Conservation (phyloP, 1,284 basidiomycete species). For the Cutaneotrichosporon arboriforme region DNA sequence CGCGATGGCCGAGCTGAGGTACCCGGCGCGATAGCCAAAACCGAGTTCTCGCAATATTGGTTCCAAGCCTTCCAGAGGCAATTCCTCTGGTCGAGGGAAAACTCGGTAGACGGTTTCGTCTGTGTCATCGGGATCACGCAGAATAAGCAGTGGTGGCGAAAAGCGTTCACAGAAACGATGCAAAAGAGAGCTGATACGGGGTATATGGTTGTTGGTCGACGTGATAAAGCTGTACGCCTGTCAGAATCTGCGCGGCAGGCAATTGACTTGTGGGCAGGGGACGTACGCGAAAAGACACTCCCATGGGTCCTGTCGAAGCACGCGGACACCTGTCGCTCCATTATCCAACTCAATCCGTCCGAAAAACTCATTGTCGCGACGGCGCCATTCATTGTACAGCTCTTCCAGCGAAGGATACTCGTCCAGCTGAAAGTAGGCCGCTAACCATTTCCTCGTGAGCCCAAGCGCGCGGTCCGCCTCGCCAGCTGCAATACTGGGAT, state of each 20-base stretch:
- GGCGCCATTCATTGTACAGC: slow-evolving; percentile 72
- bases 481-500: slow-evolving; percentile 46
- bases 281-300: slow-evolving; percentile 87
- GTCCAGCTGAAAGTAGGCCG: slow-evolving; percentile 79
- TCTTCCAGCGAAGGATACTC: slow-evolving; percentile 33
- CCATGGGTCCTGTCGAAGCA: slow-evolving; percentile 91
- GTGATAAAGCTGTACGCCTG: slow-evolving; percentile 75
- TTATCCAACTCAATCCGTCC: slow-evolving; percentile 55
- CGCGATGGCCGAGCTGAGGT: slow-evolving; percentile 74
- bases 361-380: slow-evolving; percentile 67
- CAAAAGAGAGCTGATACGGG: slow-evolving; percentile 84
- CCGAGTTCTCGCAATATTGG: slow-evolving; percentile 69
- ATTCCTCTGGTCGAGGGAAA: slow-evolving; percentile 70
- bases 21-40: slow-evolving; percentile 93
- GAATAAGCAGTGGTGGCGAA: slow-evolving; percentile 56
- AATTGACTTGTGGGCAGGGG: no score
- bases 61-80: slow-evolving; percentile 60
- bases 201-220: slow-evolving; percentile 95
- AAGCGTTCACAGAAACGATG: slow-evolving; percentile 61
- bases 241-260: slow-evolving; percentile 24
- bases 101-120: slow-evolving; percentile 59
- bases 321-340: slow-evolving; percentile 55
- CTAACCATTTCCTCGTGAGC: slow-evolving; percentile 67
- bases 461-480: slow-evolving; percentile 52
- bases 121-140: slow-evolving; percentile 29